Conservation (phyloP, 1,139 yeast species). For the Entelexis sorbosivorans region DNA sequence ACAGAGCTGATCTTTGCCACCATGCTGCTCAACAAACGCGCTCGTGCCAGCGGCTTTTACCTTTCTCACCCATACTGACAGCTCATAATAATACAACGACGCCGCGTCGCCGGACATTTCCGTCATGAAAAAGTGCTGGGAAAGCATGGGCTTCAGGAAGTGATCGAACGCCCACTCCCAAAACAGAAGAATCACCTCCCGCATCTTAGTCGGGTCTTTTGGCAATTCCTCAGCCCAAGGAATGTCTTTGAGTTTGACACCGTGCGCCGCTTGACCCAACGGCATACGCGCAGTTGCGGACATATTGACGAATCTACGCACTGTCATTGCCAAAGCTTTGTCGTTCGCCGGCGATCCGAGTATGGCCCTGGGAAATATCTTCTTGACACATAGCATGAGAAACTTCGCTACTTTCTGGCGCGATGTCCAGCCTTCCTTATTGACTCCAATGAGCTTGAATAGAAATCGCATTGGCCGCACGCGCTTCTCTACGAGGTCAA, state of each 20-base stretch:
- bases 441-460: background rate
- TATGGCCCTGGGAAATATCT: slow-evolving; percentile 35
- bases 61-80: slow-evolving; percentile 43
- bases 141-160: slow-evolving; percentile 41
- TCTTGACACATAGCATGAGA: background rate
- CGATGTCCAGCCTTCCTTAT: slow-evolving; percentile 8
- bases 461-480: background rate
- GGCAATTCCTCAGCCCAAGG: slow-evolving; percentile 36
- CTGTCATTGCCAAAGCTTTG: slow-evolving; percentile 31
- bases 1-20: background rate
- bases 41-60: slow-evolving; percentile 6
- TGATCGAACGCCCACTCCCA: slow-evolving; percentile 48
- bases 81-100: slow-evolving; percentile 44
- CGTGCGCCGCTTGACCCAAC: slow-evolving; percentile 28
- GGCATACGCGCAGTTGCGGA: slow-evolving; percentile 28
- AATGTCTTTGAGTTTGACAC: slow-evolving; percentile 35
- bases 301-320: slow-evolving; percentile 36
- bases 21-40: background rate
- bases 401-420: slow-evolving; percentile 5
- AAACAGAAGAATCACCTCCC: slow-evolving; percentile 28
- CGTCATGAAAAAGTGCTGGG: slow-evolving; percentile 57
- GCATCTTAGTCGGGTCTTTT: background rate
- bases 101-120: slow-evolving; percentile 38
- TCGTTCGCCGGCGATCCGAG: slow-evolving; percentile 51
- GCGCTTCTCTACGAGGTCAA: background rate